phyloP scores from a whole-genome alignment of 23 red algal species.

The Cyanidium caldarium region DNA sequence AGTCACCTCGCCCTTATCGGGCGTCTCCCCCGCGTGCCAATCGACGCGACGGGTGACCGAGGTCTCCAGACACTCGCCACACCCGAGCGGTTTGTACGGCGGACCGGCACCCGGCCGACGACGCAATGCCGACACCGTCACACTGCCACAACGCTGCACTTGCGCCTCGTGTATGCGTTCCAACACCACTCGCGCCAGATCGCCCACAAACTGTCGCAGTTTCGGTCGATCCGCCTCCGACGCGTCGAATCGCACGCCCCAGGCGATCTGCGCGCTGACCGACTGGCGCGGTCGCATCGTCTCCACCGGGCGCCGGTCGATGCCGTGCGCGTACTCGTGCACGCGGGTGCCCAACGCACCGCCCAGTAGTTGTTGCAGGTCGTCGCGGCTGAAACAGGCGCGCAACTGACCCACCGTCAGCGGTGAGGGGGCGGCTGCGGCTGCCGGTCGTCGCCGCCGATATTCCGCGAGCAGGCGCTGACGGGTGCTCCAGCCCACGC shows the following conservation, averaged over 20 bases:
- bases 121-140: conserved; percentile 49
- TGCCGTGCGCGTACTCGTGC: conserved; percentile 27
- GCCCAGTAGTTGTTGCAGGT: conserved; percentile 44
- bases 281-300: conserved; percentile 64
- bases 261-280: conserved; percentile 66
- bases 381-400: neutral
- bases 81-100: conserved; percentile 35
- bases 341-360: conserved; percentile 25
- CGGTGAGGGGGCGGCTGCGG: neutral
- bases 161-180: conserved; percentile 30
- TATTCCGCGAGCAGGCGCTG: conserved; percentile 10
- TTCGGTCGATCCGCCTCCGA: conserved; percentile 41
- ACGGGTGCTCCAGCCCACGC: conserved; percentile 57
- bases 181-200: conserved; percentile 47
- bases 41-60: neutral
- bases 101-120: conserved; percentile 33
- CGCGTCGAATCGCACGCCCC: conserved; percentile 75
- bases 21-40: neutral
- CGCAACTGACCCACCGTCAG: conserved; percentile 23
- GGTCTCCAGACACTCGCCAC: conserved; percentile 2
- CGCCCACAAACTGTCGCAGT: conserved; percentile 45
- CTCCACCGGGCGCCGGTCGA: conserved; percentile 38
- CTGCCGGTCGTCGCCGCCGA: conserved; percentile 10
- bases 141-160: conserved; percentile 18
- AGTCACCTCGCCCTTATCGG: too few species aligned